Conservation (phyloP, 805 yeast genomes). For the Lachancea quebecensis region DNA sequence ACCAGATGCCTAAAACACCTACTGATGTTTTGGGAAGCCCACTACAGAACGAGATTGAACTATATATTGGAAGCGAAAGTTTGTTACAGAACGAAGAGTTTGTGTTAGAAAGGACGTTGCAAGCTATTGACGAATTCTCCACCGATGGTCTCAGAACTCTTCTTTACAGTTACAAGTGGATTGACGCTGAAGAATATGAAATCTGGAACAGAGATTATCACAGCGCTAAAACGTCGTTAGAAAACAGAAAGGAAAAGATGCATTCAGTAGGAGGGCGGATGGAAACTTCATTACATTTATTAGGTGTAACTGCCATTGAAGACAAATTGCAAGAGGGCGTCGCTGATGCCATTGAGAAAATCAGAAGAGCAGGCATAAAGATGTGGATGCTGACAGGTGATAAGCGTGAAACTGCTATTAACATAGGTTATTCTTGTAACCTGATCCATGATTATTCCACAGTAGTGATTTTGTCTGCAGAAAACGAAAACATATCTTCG, state of each 20-base stretch:
- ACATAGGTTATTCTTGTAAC: slow-evolving; percentile 91
- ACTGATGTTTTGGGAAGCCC: slow-evolving; percentile 3
- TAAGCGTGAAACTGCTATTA: slow-evolving; percentile 95
- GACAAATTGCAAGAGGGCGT: slow-evolving; percentile 97
- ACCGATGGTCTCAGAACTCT: slow-evolving; percentile 92
- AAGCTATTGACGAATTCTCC: slow-evolving; percentile 89
- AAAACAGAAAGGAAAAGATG: slow-evolving; percentile 56
- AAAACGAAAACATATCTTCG: slow-evolving; percentile 55
- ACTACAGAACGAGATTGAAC: slow-evolving; percentile 13
- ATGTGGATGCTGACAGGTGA: slow-evolving; percentile 99
- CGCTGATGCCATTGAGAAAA: slow-evolving; percentile 85
- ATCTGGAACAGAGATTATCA: slow-evolving; percentile 62
- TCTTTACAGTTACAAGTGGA: slow-evolving; percentile 71
- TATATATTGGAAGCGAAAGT: slow-evolving; percentile 46
- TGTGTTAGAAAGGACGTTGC: slow-evolving; percentile 73
- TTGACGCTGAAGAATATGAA: slow-evolving; percentile 51
- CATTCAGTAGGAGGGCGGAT: slow-evolving; percentile 66
- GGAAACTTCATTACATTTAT: slow-evolving; percentile 59
- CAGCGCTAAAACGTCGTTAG: slow-evolving; percentile 70
- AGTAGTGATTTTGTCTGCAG: slow-evolving; percentile 57
- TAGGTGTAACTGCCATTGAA: slow-evolving; percentile 96
- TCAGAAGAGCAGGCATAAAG: slow-evolving; percentile 87
- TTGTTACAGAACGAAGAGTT: slow-evolving; percentile 66
- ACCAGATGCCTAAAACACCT: slow-evolving; percentile 2
- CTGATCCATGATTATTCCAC: slow-evolving; percentile 90